Base-by-base conservation (phyloP, 192 early-diverging fungal species). In the Coemansia sp. region DNA sequence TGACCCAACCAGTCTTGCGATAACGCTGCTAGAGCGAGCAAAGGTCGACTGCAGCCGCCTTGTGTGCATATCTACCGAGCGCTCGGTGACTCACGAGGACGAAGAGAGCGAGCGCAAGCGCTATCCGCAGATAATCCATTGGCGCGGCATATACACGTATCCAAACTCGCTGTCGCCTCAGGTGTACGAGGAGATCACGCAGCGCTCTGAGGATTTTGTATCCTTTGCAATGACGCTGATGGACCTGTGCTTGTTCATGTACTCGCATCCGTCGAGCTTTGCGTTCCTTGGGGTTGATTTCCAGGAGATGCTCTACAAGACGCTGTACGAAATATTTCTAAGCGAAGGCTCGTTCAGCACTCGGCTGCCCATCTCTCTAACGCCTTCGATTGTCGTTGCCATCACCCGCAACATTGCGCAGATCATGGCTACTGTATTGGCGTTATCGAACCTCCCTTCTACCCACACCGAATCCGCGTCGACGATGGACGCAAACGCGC, bases 171-270 rank as follows among this genome's bases (percentile, higher is more conserved):
- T 80, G 14, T 80, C 77, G 45, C 72, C 77, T 40, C 77, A 80
- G 55, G 63, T 80, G 10, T 80, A 80, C 41, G 77, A 80, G 65
- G 77, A 80, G 36, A 71, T 80, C 43, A 69, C 38, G 10, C 45
- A 67, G 45, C 67, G 61, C n/a, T 74, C 72, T 23, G 77, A 74
- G 1, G 77, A 80, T 56, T 80, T 74, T 73, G 77, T 74, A 13
- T 43, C 45, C 19, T 80, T 80, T 63, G 61, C 77, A 2, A 74
- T 74, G 77, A 68, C 77, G 20, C 69, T 80, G 46, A 71, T 74
- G 72, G 77, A 80, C 45, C 69, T 80, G 65, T 80, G 77, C 17
- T 49, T 74, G 59, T 80, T 80, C 32, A 71, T 80, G 65, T 80
- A 80, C 63, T 80, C 77, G 69, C 72, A 80, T 36, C 77, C 77